Percentiles rank a stretch among this genome's conserved stretches.
Conservation (phyloP, 805 yeast species). For the Ogataea saltuana region DNA sequence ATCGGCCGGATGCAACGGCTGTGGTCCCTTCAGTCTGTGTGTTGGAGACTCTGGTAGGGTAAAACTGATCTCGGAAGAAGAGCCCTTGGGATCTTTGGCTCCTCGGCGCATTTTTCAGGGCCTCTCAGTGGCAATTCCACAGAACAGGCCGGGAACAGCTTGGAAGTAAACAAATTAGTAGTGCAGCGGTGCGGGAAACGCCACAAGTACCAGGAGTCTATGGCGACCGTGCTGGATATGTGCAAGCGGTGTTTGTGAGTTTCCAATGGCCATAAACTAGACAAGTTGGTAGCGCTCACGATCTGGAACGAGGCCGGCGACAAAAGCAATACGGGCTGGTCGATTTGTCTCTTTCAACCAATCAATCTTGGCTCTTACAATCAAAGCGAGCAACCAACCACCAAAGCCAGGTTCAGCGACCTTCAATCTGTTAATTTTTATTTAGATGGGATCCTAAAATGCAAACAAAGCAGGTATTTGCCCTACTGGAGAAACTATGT, state of each 20-base stretch:
- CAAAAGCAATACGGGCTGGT: not conserved
- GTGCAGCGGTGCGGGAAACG: too few relatives aligned
- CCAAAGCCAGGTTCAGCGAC: slow-evolving; percentile 1
- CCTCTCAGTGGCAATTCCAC: too few relatives aligned
- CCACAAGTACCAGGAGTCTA: too few relatives aligned
- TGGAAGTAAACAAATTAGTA: too few relatives aligned
- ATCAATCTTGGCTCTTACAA: not conserved
- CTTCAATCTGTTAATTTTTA: not conserved
- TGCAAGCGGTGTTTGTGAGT: too few relatives aligned
- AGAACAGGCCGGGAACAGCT: too few relatives aligned
- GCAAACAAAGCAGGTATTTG: not conserved
- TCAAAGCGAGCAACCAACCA: slow-evolving; percentile 1
- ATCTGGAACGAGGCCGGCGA: not conserved
- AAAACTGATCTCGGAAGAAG: slow-evolving; percentile 7
- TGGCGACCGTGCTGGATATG: too few relatives aligned
- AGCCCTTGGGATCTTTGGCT: slow-evolving; percentile 6
- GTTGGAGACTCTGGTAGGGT: not conserved
- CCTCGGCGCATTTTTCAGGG: slow-evolving; percentile 9
- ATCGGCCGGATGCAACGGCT: slow-evolving; percentile 5
- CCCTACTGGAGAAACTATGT: slow-evolving; percentile 2
- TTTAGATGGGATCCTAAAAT: too few relatives aligned
- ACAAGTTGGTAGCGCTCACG: not conserved
- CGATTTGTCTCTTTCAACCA: not conserved
- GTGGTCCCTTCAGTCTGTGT: not conserved
- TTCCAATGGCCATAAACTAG: too few relatives aligned